Evolutionary conservation across 2,329 filamentous ascomycete genomes (phyloP).

Genomic region (Aureobasidium melanogenum): DNA sequence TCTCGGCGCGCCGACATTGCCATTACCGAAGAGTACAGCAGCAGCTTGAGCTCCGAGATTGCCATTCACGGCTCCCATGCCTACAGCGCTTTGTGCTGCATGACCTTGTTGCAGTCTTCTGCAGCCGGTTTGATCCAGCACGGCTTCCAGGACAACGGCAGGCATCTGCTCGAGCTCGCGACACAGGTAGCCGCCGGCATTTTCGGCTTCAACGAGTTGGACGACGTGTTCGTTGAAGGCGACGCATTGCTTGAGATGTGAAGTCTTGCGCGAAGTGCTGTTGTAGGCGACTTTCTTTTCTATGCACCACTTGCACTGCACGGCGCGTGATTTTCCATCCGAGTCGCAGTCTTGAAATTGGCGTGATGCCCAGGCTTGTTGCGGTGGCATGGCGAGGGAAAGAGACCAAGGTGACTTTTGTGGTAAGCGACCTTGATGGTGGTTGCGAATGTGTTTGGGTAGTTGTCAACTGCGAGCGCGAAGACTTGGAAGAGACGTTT

Average conservation of each 20-base stretch:
- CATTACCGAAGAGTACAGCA: background rate
- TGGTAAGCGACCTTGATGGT: background rate
- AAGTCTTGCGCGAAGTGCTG: conserved; percentile 8
- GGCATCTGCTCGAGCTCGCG: conserved; percentile 3
- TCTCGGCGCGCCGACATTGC: background rate
- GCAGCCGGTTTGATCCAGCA: background rate
- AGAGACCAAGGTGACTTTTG: background rate
- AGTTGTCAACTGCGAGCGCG: background rate
- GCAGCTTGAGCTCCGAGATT: background rate
- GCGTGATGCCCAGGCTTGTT: conserved; percentile 6
- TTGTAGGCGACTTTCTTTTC: conserved; percentile 12
- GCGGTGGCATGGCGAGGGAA: background rate
- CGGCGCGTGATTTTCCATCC: conserved; percentile 10
- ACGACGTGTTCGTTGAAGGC: conserved; percentile 9
- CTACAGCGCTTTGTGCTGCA: background rate
- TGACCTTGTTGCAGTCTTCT: background rate
- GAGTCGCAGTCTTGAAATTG: conserved; percentile 7
- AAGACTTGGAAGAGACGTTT: background rate
- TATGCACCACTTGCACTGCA: conserved; percentile 10
- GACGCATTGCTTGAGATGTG: conserved; percentile 8
- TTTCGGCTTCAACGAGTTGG: background rate
- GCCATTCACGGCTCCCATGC: background rate
- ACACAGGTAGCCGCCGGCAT: background rate
- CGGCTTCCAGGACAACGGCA: background rate
- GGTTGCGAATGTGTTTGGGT: background rate